Conservation (phyloP, 1,284 basidiomycete genomes). For the Cutaneotrichosporon sp. region DNA sequence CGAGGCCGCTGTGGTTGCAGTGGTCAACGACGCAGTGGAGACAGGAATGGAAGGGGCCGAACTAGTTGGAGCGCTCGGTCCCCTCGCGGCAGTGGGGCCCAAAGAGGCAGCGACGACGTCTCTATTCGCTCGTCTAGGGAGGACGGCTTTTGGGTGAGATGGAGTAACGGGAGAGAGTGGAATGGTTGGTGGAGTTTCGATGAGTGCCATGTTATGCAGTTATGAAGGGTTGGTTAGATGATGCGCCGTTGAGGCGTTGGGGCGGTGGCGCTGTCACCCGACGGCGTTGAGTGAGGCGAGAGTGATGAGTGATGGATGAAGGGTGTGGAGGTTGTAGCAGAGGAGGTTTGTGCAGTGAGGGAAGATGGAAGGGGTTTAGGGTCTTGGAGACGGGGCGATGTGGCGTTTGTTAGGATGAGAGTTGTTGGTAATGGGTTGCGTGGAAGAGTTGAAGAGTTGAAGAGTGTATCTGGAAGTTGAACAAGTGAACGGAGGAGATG, state of each 20-base stretch:
- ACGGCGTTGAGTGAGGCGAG: not conserved
- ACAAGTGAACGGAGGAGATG: too few species aligned
- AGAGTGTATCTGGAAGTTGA: not conserved
- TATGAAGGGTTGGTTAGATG: not conserved
- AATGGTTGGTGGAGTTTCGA: not conserved
- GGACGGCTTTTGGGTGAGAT: constrained; percentile 15
- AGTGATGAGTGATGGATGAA: not conserved
- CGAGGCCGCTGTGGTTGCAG: constrained; percentile 23
- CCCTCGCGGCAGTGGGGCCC: constrained; percentile 1
- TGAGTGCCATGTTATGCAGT: constrained; percentile 1
- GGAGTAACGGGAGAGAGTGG: not conserved
- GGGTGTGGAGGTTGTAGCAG: not conserved
- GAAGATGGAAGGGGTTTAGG: not conserved
- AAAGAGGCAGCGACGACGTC: constrained; percentile 1
- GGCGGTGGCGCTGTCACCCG: not conserved
- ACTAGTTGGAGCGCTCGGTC: constrained; percentile 9
- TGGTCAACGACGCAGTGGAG: constrained; percentile 21
- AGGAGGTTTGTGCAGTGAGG: not conserved
- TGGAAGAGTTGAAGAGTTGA: not conserved
- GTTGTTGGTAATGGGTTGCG: not conserved
- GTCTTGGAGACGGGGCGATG: not conserved
- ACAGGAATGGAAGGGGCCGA: constrained; percentile 17
- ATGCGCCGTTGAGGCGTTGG: not conserved
- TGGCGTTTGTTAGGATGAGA: not conserved
- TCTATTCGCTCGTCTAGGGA: constrained; percentile 13